Conservation (phyloP, 1,139 yeast genomes). For the Yamadazyma triangularis region DNA sequence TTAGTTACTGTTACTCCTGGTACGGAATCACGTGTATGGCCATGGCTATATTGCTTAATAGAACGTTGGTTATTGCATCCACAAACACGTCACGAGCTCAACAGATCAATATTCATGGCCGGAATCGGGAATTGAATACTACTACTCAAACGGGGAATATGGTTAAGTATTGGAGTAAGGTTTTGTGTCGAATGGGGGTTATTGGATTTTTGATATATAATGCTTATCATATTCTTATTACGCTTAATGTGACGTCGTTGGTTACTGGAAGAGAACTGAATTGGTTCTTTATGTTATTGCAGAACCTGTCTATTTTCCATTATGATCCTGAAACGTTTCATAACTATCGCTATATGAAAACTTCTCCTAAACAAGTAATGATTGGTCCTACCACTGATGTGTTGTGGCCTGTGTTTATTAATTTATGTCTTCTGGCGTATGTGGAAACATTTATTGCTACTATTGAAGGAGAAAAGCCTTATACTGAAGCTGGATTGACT, state of each 20-base stretch:
- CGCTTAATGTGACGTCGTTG: constrained; percentile 25
- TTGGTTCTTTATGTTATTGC: constrained; percentile 15
- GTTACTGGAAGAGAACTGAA: constrained; percentile 14
- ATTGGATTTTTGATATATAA: constrained; percentile 30
- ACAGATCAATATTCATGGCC: constrained; percentile 16
- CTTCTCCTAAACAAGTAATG: constrained; percentile 28
- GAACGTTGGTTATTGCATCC: constrained; percentile 65
- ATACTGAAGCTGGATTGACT: constrained; percentile 65
- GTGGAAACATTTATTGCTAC: constrained; percentile 68
- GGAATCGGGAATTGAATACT: constrained; percentile 11
- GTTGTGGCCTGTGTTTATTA: constrained; percentile 60
- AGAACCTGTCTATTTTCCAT: constrained; percentile 22
- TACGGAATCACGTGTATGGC: constrained; percentile 47
- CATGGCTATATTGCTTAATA: constrained; percentile 60
- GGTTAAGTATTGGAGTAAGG: constrained; percentile 17
- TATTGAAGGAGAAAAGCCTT: constrained; percentile 54
- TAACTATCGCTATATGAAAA: constrained; percentile 27
- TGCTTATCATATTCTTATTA: constrained; percentile 31
- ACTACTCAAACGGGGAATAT: constrained; percentile 15
- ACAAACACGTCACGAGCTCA: constrained; percentile 33
- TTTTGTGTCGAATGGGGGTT: constrained; percentile 33
- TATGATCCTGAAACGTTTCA: constrained; percentile 29
- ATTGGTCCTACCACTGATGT: constrained; percentile 53
- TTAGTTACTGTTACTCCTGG: constrained; percentile 30
- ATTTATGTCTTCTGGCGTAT: constrained; percentile 60